Percentiles rank a stretch among this genome's conserved stretches.
Conservation (phyloP, 805 yeast genomes). For the Candida ulmi region DNA sequence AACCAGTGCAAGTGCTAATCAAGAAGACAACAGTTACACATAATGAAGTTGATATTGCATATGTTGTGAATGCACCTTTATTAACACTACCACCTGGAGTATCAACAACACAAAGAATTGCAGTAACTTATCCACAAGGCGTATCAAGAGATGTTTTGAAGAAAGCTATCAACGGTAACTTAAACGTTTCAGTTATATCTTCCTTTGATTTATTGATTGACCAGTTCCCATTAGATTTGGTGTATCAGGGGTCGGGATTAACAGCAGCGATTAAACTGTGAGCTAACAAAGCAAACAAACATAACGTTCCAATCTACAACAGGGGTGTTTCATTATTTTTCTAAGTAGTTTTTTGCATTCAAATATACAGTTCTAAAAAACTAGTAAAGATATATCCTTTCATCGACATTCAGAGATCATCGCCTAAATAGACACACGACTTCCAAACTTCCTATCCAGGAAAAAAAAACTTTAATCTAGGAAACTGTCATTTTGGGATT, state of each 20-base stretch:
- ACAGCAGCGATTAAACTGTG: constrained; percentile 34
- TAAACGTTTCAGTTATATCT: constrained; percentile 42
- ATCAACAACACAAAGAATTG: constrained; percentile 42
- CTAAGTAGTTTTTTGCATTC: too few species aligned
- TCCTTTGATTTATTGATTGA: constrained; percentile 35
- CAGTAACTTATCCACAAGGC: constrained; percentile 39
- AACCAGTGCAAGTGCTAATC: constrained; percentile 36
- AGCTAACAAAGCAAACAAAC: neutral
- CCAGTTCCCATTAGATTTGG: constrained; percentile 33
- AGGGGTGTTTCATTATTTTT: too few species aligned
- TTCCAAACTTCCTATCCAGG: constrained; percentile 30
- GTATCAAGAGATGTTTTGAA: constrained; percentile 44
- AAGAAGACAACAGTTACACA: constrained; percentile 42
- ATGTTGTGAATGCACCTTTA: constrained; percentile 33
- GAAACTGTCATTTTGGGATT: constrained; percentile 25
- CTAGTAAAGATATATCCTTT: constrained; percentile 20
- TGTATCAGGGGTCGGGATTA: constrained; percentile 41
- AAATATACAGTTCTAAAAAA: neutral
- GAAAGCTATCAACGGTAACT: constrained; percentile 44
- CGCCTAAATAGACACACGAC: constrained; percentile 16
- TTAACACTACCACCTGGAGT: constrained; percentile 47
- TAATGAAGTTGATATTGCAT: constrained; percentile 42
- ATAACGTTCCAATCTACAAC: neutral
- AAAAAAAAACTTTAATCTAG: constrained; percentile 17
- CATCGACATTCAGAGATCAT: constrained; percentile 27